A percentile compares a stretch with the other conserved stretches of the same genome.
These are phyloP conservation scores for Tillandsia fasciculata DNA, from an alignment of 176 grass and related monocot genomes.

Conservation along the genomic window DNA sequence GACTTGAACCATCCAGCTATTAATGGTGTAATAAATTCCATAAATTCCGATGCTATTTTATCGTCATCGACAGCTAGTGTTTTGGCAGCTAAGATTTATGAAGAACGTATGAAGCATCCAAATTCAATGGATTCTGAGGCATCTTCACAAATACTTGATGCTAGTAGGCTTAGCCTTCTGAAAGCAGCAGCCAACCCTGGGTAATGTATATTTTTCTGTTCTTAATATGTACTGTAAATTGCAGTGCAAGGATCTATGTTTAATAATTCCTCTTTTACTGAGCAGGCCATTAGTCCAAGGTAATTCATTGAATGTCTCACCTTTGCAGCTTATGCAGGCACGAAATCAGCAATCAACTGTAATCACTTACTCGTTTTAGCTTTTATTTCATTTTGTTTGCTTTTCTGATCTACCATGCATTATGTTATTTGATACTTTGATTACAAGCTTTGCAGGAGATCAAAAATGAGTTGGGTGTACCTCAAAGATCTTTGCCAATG, in stretches of 20 bases:
- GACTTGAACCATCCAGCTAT: conserved; percentile 1
- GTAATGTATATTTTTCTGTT: neutral
- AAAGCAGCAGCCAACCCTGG: neutral
- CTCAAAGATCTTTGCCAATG: conserved; percentile 55
- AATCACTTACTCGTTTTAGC: conserved; percentile 12
- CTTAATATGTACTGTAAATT: neutral
- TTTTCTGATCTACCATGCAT: conserved; percentile 2
- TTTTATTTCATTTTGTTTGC: conserved; percentile 3
- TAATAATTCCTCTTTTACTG: conserved; percentile 10
- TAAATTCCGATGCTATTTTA: neutral
- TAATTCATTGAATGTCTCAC: conserved; percentile 38
- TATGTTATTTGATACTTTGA: conserved; percentile 12
- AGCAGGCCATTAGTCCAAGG: conserved; percentile 52
- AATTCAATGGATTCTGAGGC: conserved; percentile 11
- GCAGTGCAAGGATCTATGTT: neutral
- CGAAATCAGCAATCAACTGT: conserved; percentile 45
- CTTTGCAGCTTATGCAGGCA: conserved; percentile 65
- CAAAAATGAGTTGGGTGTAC: conserved; percentile 53
- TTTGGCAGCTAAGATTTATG: conserved; percentile 14
- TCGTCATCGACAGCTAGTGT: conserved; percentile 5
- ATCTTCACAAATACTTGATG: conserved; percentile 10
- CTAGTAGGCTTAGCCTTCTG: conserved; percentile 9
- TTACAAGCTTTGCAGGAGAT: conserved; percentile 44
- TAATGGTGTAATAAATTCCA: conserved; percentile 1
- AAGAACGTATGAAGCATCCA: conserved; percentile 9